phyloP scores from a whole-genome alignment of 2,329 filamentous ascomycete species.

The Sclerotinia spermophila region DNA sequence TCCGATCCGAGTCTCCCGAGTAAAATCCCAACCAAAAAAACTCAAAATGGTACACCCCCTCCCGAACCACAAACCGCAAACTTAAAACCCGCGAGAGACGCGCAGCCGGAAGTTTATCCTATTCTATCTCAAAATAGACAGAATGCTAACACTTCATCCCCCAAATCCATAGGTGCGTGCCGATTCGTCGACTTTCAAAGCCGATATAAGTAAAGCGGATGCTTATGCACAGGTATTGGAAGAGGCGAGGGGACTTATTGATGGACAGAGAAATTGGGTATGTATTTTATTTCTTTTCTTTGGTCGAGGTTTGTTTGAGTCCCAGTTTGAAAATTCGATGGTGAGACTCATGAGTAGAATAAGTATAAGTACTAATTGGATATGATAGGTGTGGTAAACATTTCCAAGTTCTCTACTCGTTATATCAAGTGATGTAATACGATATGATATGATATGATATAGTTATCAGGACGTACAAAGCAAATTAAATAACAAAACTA shows the following conservation, averaged over 20 bases:
- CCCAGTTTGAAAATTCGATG: background rate
- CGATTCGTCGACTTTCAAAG: conserved; percentile 69
- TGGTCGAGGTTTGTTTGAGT: no score
- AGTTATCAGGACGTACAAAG: background rate
- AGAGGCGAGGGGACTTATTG: conserved; percentile 65
- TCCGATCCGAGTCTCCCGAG: background rate
- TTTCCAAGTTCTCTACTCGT: background rate
- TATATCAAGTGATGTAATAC: conserved; percentile 2
- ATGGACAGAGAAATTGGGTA: conserved; percentile 78
- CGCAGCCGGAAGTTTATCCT: background rate
- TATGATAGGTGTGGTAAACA: conserved; percentile 12
- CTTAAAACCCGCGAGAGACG: background rate
- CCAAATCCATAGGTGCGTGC: conserved; percentile 51
- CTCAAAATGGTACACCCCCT: background rate
- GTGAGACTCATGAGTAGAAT: background rate
- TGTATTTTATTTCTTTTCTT: conserved; percentile 6
- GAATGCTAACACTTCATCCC: background rate
- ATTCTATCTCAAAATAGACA: background rate
- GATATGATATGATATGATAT: background rate
- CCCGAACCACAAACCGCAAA: no score
- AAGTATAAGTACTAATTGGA: background rate
- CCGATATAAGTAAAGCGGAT: conserved; percentile 64
- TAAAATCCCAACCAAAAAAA: background rate
- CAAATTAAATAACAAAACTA: background rate
- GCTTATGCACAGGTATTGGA: conserved; percentile 71